These are phyloP conservation scores for Emergomyces africanus DNA, from an alignment of 2,329 filamentous ascomycete genomes.

Conservation along the genomic window DNA sequence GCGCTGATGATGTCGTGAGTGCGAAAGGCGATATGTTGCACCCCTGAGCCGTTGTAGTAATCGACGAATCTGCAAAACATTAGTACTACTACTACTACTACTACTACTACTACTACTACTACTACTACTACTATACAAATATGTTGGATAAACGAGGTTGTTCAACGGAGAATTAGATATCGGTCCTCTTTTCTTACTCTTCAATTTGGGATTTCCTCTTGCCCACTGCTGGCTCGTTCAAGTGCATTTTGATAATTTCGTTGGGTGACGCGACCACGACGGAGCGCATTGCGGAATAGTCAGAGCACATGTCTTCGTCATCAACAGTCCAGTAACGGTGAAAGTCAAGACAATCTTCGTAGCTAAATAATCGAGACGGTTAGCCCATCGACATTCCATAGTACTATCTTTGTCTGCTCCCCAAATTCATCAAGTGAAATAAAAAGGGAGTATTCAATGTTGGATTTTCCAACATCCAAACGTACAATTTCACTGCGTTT, in stretches of 20 bases:
- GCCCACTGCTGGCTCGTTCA: slow-evolving; percentile 79
- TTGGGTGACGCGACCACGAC: slow-evolving; percentile 77
- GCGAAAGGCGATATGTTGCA: slow-evolving; percentile 81
- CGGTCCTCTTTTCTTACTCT: slow-evolving; percentile 43
- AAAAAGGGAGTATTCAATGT: neutral
- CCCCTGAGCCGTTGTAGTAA: slow-evolving; percentile 74
- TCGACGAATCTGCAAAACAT: slow-evolving; percentile 39
- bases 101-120: no score
- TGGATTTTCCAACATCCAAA: slow-evolving; percentile 20
- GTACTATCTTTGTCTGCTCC: neutral
- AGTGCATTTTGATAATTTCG: slow-evolving; percentile 86
- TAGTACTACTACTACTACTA: no score
- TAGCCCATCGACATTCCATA: neutral
- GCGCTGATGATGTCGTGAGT: slow-evolving; percentile 62
- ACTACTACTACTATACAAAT: no score
- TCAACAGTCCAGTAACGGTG: slow-evolving; percentile 94
- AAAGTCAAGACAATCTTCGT: slow-evolving; percentile 76
- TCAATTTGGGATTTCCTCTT: slow-evolving; percentile 86
- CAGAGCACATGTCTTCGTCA: slow-evolving; percentile 76
- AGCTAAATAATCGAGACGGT: slow-evolving; percentile 37
- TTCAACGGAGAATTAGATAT: neutral
- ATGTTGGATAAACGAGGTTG: neutral
- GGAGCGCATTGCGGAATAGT: slow-evolving; percentile 72
- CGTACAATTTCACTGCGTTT: slow-evolving; percentile 40
- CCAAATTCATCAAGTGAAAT: neutral